These are phyloP conservation scores for Sphaerulina musiva DNA, from an alignment of 2,329 filamentous ascomycete species.

Conservation along the genomic window DNA sequence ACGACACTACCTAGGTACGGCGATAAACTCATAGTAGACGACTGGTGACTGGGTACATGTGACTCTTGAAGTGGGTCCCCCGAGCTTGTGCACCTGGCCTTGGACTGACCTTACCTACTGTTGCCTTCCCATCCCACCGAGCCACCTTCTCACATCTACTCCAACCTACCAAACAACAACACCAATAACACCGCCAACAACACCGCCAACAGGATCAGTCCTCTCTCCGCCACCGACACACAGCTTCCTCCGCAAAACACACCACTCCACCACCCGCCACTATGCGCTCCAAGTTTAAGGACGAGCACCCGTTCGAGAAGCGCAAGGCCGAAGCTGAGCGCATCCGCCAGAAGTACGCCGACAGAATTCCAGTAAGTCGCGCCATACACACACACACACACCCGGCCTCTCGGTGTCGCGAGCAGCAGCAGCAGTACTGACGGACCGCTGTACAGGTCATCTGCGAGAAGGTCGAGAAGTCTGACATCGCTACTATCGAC, in stretches of 20 bases:
- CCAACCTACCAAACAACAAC: not conserved
- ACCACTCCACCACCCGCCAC: slow-evolving; percentile 39
- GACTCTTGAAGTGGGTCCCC: too few species aligned
- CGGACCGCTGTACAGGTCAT: slow-evolving; percentile 62
- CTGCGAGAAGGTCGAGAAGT: slow-evolving; percentile 99
- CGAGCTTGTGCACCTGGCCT: too few species aligned
- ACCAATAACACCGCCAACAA: not conserved
- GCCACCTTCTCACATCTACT: not conserved
- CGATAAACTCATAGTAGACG: not conserved
- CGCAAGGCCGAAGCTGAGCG: slow-evolving; percentile 99
- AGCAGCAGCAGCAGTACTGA: not conserved
- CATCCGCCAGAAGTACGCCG: slow-evolving; percentile 97
- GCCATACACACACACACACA: slow-evolving; percentile 1
- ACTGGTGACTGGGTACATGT: too few species aligned
- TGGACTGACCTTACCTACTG: too few species aligned
- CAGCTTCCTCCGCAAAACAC: slow-evolving; percentile 1
- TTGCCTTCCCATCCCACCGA: too few species aligned
- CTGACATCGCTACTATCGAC: slow-evolving; percentile 98
- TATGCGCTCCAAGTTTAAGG: slow-evolving; percentile 99
- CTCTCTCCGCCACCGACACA: too few species aligned
- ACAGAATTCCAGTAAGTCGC: slow-evolving; percentile 86
- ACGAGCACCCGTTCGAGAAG: slow-evolving; percentile 99
- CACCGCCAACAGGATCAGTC: not conserved
- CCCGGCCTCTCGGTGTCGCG: not conserved
- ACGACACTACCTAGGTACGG: too few species aligned